Evolutionary conservation across 164 flowering plant genomes (phyloP).

Genomic region (Buxus sempervirens): DNA sequence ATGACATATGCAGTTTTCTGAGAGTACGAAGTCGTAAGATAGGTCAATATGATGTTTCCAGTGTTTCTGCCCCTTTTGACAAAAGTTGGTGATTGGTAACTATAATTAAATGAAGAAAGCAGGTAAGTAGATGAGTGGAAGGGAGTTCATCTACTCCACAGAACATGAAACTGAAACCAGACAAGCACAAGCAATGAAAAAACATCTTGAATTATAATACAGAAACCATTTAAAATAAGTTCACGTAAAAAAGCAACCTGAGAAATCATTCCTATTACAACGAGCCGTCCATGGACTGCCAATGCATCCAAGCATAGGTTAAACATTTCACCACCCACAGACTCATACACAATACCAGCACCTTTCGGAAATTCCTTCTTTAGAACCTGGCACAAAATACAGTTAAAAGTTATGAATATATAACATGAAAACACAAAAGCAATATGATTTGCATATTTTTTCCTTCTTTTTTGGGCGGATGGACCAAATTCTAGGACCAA

Average conservation of each 20-base stretch:
- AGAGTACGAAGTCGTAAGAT: too few relatives aligned
- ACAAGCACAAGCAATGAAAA: background rate
- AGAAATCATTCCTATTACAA: slow-evolving; percentile 98
- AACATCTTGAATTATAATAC: background rate
- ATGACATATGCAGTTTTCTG: too few relatives aligned
- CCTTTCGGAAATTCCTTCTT: slow-evolving; percentile 93
- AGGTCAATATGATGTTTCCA: too few relatives aligned
- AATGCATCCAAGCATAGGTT: slow-evolving; percentile 85
- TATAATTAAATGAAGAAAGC: too few relatives aligned
- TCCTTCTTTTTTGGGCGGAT: too few relatives aligned
- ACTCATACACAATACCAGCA: slow-evolving; percentile 85
- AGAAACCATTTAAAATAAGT: background rate
- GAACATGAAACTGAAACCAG: slow-evolving; percentile 1
- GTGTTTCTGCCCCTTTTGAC: too few relatives aligned
- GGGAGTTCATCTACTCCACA: too few relatives aligned
- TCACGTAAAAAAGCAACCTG: slow-evolving; percentile 47
- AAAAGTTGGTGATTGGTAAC: too few relatives aligned
- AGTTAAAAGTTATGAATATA: background rate
- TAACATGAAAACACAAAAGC: slow-evolving; percentile 2
- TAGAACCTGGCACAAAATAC: slow-evolving; percentile 55
- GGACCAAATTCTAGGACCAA: too few relatives aligned
- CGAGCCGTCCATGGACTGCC: slow-evolving; percentile 75
- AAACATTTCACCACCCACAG: slow-evolving; percentile 96
- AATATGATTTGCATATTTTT: background rate
- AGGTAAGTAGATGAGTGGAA: too few relatives aligned